phyloP scores from a whole-genome alignment of 2,329 filamentous ascomycete species.

The Pseudocercospora pini-densiflorae region DNA sequence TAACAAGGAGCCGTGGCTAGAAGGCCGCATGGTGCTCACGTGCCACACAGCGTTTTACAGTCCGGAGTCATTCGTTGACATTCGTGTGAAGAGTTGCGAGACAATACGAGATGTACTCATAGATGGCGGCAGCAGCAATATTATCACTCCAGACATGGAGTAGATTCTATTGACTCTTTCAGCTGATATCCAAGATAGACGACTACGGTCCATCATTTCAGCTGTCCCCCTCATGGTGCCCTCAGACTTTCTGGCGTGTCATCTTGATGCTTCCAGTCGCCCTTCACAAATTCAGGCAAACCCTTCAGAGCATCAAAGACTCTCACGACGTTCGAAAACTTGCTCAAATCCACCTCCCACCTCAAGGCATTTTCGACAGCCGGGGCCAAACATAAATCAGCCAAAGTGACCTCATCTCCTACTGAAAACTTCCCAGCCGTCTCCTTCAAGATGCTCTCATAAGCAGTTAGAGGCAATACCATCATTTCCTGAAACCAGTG shows the following conservation, averaged over 20 bases:
- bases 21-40: conserved; percentile 45
- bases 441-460: conserved; percentile 7
- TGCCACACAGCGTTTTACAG: conserved; percentile 37
- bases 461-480: background rate
- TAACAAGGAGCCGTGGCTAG: conserved; percentile 48
- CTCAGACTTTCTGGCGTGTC: conserved; percentile 12
- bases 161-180: conserved; percentile 7
- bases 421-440: conserved; percentile 10
- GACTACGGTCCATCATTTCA: background rate
- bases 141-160: conserved; percentile 36
- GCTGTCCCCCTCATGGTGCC: background rate
- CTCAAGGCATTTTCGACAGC: conserved; percentile 16
- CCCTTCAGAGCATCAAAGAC: conserved; percentile 1
- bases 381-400: conserved; percentile 17
- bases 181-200: background rate
- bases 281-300: conserved; percentile 12
- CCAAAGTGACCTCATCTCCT: conserved; percentile 11
- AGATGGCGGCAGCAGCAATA: conserved; percentile 31
- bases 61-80: conserved; percentile 36
- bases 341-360: conserved; percentile 15
- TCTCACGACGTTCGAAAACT: conserved; percentile 11
- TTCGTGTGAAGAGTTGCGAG: conserved; percentile 35
- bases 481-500: conserved; percentile 8
- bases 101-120: conserved; percentile 36
- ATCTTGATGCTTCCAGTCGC: conserved; percentile 14